Evolutionary conservation across 371 early-diverging fungal species (phyloP).

Genomic region (Cokeromyces recurvatus): DNA sequence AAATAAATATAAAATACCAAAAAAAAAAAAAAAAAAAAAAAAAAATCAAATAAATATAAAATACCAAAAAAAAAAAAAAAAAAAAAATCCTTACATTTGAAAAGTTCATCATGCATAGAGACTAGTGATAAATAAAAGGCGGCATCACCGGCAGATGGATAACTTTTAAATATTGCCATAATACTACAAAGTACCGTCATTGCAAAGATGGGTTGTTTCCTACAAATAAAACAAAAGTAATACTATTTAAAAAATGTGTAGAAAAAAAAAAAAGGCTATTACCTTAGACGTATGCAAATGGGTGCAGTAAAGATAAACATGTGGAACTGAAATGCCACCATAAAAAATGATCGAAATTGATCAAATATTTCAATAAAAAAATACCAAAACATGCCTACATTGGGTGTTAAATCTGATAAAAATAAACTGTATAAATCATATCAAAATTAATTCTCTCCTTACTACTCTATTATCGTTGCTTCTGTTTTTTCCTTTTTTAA

Average conservation of each 20-base stretch:
- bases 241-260: too few species aligned
- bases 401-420: constrained; percentile 88
- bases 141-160: constrained; percentile 86
- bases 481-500: not conserved
- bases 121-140: constrained; percentile 77
- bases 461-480: too few species aligned
- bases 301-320: constrained; percentile 82
- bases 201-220: constrained; percentile 77
- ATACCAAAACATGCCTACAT: constrained; percentile 96
- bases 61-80: too few species aligned
- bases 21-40: too few species aligned
- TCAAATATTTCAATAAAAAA: constrained; percentile 98
- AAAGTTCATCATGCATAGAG: constrained; percentile 74
- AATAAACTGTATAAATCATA: constrained; percentile 22
- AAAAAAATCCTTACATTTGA: constrained; percentile 66
- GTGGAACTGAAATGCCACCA: constrained; percentile 87
- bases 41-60: too few species aligned
- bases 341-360: constrained; percentile 90
- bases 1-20: too few species aligned
- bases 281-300: constrained; percentile 69
- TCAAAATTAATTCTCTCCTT: too few species aligned
- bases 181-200: constrained; percentile 64
- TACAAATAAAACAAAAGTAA: too few species aligned
- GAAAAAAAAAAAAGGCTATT: too few species aligned
- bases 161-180: constrained; percentile 84